A percentile compares a stretch with the other conserved stretches of the same genome.
These are phyloP conservation scores for Nymphaea colorata DNA, from an alignment of 164 flowering plant genomes.

Conservation along the genomic window DNA sequence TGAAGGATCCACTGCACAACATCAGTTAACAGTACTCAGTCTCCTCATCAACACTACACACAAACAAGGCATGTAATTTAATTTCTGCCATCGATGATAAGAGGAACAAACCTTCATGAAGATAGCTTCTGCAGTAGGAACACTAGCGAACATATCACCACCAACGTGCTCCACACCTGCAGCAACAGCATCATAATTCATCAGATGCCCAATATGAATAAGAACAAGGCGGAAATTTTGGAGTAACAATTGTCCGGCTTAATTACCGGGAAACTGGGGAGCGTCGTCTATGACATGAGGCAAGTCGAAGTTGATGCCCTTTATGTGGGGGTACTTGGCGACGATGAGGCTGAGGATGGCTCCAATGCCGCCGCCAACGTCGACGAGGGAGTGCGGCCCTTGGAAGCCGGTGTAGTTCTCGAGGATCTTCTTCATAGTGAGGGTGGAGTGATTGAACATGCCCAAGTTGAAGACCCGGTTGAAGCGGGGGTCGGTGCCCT, in stretches of 20 bases:
- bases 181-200: conserved; percentile 1
- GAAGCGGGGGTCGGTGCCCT: conserved; percentile 63
- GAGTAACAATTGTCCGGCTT: background rate
- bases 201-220: background rate
- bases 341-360: conserved; percentile 1
- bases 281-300: conserved; percentile 23
- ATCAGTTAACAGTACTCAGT: too few relatives aligned
- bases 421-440: conserved; percentile 66
- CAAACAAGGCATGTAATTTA: too few relatives aligned
- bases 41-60: too few relatives aligned
- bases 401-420: conserved; percentile 43
- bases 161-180: conserved; percentile 74
- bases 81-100: too few relatives aligned
- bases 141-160: conserved; percentile 77
- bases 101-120: conserved; percentile 66
- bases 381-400: conserved; percentile 1
- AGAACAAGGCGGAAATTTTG: background rate
- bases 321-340: conserved; percentile 2
- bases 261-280: conserved; percentile 42
- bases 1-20: conserved; percentile 70
- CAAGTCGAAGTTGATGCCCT: conserved; percentile 5
- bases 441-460: conserved; percentile 66
- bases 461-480: conserved; percentile 74
- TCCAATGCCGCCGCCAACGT: conserved; percentile 7
- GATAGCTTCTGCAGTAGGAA: conserved; percentile 79